Conservation (phyloP, 495 filamentous ascomycete genomes). For the Penicillium subrubescens region DNA sequence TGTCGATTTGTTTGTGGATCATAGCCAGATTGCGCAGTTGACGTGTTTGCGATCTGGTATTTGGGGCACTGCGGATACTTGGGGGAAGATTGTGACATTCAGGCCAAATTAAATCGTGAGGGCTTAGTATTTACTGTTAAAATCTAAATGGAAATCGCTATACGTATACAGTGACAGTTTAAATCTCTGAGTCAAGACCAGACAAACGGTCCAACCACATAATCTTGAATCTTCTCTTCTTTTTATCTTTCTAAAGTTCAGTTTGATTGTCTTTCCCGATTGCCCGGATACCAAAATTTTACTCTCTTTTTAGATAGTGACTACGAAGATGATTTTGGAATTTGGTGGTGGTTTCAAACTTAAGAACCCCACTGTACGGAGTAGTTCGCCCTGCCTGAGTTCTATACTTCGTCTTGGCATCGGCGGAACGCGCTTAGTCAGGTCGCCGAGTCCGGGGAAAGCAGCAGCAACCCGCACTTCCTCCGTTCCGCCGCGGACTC, state of each 20-base stretch:
- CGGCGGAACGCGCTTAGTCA: conserved; percentile 15
- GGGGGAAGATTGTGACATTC: conserved; percentile 59
- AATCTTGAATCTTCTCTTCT: too few species aligned
- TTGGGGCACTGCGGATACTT: conserved; percentile 59
- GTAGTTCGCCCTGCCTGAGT: not conserved
- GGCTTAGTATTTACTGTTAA: too few species aligned
- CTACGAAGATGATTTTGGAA: too few species aligned
- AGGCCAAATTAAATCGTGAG: conserved; percentile 29
- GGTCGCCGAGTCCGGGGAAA: conserved; percentile 23
- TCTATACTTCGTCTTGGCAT: conserved; percentile 3
- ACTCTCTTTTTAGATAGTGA: not conserved
- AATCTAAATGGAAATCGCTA: too few species aligned
- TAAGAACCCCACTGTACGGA: too few species aligned
- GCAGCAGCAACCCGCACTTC: conserved; percentile 12
- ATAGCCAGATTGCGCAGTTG: conserved; percentile 62
- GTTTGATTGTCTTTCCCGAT: too few species aligned
- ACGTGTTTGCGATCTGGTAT: conserved; percentile 55
- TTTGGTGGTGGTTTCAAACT: too few species aligned
- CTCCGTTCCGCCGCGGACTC: not conserved
- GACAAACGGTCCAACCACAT: too few species aligned
- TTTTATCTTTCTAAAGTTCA: too few species aligned
- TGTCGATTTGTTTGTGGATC: conserved; percentile 62
- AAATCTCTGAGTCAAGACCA: too few species aligned
- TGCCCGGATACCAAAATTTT: too few species aligned
- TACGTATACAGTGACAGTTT: too few species aligned